Conservation (phyloP, 2,329 filamentous ascomycete species). For the Chaetomiaceae sp. region DNA sequence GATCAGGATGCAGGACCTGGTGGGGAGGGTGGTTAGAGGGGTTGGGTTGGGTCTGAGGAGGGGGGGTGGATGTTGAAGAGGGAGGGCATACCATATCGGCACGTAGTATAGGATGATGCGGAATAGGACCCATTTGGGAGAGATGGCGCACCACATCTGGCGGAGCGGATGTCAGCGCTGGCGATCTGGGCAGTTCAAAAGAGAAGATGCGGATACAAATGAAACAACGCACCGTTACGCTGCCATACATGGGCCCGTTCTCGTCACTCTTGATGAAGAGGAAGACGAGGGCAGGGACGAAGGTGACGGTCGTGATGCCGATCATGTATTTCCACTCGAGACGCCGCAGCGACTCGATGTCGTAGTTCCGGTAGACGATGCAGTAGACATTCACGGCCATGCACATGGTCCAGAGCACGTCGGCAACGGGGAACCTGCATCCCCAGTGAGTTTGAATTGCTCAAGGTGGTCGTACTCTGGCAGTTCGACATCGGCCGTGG, state of each 20-base stretch:
- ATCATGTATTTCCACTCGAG: slow-evolving; percentile 30
- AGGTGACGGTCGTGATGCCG: slow-evolving; percentile 27
- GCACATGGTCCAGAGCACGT: slow-evolving; percentile 33
- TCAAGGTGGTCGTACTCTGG: neutral
- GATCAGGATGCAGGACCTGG: slow-evolving; percentile 28
- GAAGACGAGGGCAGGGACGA: slow-evolving; percentile 31
- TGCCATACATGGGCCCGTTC: slow-evolving; percentile 32
- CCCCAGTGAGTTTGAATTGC: neutral
- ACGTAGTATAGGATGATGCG: slow-evolving; percentile 32
- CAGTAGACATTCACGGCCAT: slow-evolving; percentile 34
- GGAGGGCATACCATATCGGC: slow-evolving; percentile 19
- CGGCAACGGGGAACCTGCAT: slow-evolving; percentile 33
- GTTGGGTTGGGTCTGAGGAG: no score
- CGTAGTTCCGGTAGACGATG: slow-evolving; percentile 32
- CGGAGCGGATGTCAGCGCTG: neutral
- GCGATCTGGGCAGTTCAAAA: neutral
- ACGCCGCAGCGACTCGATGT: slow-evolving; percentile 26
- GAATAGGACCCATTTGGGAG: slow-evolving; percentile 31
- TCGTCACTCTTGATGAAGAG: slow-evolving; percentile 28
- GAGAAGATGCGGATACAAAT: neutral
- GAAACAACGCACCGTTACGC: slow-evolving; percentile 28
- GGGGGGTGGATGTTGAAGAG: neutral
- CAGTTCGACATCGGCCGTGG: neutral
- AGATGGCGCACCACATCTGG: slow-evolving; percentile 35
- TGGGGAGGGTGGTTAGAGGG: neutral